Conservation (phyloP, 768 basidiomycete species). For the Lactarius hatsudake region DNA sequence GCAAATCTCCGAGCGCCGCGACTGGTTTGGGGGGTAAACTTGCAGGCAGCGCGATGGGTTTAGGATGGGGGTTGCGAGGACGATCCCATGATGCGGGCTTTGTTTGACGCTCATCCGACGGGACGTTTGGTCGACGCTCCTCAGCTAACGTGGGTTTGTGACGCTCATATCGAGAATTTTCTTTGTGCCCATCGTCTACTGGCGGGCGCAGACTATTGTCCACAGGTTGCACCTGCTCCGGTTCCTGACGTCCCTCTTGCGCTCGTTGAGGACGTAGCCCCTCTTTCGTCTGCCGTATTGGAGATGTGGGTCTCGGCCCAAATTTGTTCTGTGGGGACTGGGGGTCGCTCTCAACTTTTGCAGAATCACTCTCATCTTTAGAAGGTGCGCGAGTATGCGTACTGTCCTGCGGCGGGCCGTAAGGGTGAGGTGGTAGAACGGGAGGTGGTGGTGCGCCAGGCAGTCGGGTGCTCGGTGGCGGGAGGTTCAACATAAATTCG, state of each 20-base stretch:
- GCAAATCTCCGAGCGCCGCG: constrained; percentile 19
- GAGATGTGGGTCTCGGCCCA: constrained; percentile 1
- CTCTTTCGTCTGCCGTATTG: constrained; percentile 4
- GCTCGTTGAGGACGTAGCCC: not conserved
- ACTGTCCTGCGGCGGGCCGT: not conserved
- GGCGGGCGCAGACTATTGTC: not conserved
- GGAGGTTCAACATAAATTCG: constrained; percentile 17
- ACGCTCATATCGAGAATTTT: constrained; percentile 11
- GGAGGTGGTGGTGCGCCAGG: constrained; percentile 24
- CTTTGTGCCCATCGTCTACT: not conserved
- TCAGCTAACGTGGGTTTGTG: not conserved
- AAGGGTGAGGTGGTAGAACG: not conserved
- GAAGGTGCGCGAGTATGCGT: not conserved
- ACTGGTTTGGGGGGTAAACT: constrained; percentile 23
- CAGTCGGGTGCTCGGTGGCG: constrained; percentile 20
- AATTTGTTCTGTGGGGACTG: not conserved
- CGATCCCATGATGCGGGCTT: constrained; percentile 22
- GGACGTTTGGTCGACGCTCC: not conserved
- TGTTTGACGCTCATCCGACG: constrained; percentile 1
- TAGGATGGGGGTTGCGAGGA: constrained; percentile 11
- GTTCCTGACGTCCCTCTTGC: constrained; percentile 10
- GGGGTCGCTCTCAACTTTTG: constrained; percentile 1
- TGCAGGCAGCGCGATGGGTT: constrained; percentile 16
- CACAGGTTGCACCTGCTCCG: not conserved
- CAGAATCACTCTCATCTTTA: constrained; percentile 4